phyloP scores from a whole-genome alignment of 2,329 filamentous ascomycete species.

The Diaporthe batatas region DNA sequence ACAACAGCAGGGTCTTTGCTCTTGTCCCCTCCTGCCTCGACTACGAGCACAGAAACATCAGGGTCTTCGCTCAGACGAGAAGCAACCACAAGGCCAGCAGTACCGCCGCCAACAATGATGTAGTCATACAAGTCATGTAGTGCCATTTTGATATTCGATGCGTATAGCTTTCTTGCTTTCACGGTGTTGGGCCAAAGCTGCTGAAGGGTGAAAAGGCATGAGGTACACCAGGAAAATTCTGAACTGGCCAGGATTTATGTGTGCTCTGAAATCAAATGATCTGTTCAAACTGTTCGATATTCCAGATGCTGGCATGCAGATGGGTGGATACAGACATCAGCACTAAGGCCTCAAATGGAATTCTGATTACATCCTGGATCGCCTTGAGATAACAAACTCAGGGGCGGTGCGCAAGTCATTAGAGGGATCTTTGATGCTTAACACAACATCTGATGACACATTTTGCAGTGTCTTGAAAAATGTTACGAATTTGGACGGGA shows the following conservation, averaged over 20 bases:
- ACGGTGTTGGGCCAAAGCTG: neutral
- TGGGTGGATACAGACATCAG: neutral
- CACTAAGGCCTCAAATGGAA: no score
- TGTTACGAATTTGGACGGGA: no score
- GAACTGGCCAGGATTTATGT: no score
- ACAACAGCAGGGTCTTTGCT: slow-evolving; percentile 52
- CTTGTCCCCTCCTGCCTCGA: slow-evolving; percentile 56
- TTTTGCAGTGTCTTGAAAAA: no score
- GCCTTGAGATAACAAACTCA: neutral
- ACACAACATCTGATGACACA: no score
- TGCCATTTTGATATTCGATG: neutral
- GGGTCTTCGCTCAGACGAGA: slow-evolving; percentile 55
- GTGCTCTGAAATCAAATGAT: neutral
- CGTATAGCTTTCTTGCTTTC: neutral
- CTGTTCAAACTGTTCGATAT: neutral
- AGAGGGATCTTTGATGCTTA: neutral
- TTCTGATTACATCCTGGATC: neutral
- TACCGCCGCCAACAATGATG: slow-evolving; percentile 63
- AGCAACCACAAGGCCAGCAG: slow-evolving; percentile 62
- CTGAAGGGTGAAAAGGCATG: neutral
- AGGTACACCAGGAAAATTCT: neutral
- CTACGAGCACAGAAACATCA: slow-evolving; percentile 53
- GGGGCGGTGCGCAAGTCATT: no score
- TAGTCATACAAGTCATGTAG: slow-evolving; percentile 55
- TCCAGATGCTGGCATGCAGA: neutral